A percentile compares a stretch with the other conserved stretches of the same genome.
Conservation (phyloP, 768 basidiomycete species). For the Tylopilus rubrobrunneus region DNA sequence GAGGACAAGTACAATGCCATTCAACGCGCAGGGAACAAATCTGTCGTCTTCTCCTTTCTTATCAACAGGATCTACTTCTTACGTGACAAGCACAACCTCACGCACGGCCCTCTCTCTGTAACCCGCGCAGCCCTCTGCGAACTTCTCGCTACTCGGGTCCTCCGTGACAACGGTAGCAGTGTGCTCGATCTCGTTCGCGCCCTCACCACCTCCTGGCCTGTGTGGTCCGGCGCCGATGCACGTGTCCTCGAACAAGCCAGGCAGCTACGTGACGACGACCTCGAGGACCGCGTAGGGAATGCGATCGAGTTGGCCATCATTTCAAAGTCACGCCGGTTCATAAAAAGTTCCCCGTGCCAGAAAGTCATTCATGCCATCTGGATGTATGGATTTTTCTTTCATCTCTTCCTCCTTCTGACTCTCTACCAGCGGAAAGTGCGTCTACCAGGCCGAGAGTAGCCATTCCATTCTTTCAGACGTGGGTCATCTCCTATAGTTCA, state of each 20-base stretch:
- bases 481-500: constrained; percentile 15
- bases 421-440: constrained; percentile 71
- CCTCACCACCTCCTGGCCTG: constrained; percentile 75
- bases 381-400: constrained; percentile 45
- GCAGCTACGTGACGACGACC: constrained; percentile 63
- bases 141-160: constrained; percentile 76
- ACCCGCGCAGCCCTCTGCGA: constrained; percentile 86
- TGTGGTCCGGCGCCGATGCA: constrained; percentile 71
- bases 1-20: constrained; percentile 80
- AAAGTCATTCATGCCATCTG: constrained; percentile 85
- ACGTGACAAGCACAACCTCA: constrained; percentile 64
- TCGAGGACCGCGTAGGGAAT: constrained; percentile 81
- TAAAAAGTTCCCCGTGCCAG: constrained; percentile 85
- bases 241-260: constrained; percentile 54
- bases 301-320: constrained; percentile 93
- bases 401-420: constrained; percentile 13
- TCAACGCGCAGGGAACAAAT: constrained; percentile 71
- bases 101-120: constrained; percentile 63
- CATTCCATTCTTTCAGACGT: constrained; percentile 91
- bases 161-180: constrained; percentile 68
- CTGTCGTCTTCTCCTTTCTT: constrained; percentile 84
- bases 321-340: constrained; percentile 82
- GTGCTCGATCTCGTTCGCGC: constrained; percentile 66
- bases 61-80: constrained; percentile 84
- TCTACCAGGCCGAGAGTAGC: constrained; percentile 84